phyloP scores from a whole-genome alignment of 2,329 filamentous ascomycete species.

The Parafenestella ontariensis region DNA sequence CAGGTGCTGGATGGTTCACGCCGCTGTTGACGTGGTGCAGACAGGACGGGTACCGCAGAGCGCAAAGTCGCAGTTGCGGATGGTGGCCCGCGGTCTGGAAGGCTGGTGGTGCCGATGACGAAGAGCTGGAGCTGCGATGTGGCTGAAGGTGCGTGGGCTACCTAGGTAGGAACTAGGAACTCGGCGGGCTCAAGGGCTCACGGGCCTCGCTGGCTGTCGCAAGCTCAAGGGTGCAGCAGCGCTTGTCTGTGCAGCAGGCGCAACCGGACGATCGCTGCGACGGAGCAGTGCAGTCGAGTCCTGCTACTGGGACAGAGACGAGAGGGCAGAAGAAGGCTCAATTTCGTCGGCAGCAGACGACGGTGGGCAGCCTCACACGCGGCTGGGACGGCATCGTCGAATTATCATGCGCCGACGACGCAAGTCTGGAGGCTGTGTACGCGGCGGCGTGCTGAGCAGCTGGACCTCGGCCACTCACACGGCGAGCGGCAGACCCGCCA shows the following conservation, averaged over 20 bases:
- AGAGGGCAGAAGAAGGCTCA: not conserved
- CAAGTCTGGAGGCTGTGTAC: conserved; percentile 10
- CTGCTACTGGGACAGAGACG: too few species aligned
- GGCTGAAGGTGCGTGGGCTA: conserved; percentile 13
- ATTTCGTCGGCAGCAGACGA: conserved; percentile 2
- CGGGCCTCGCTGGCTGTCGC: conserved; percentile 1
- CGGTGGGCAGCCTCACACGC: conserved; percentile 10
- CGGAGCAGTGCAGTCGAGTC: not conserved
- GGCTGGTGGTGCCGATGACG: conserved; percentile 32
- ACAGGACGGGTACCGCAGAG: not conserved
- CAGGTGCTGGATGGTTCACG: not conserved
- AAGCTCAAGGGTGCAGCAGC: not conserved
- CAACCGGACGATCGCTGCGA: conserved; percentile 1
- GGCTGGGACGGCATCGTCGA: conserved; percentile 10
- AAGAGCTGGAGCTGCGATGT: conserved; percentile 18
- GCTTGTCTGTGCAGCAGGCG: not conserved
- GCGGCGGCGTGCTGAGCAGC: conserved; percentile 4
- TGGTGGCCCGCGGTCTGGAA: conserved; percentile 1
- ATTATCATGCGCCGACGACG: conserved; percentile 10
- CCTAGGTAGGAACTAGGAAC: too few species aligned
- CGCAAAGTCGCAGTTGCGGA: not conserved
- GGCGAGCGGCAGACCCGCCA: conserved; percentile 8
- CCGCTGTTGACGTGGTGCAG: not conserved
- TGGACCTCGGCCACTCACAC: conserved; percentile 1
- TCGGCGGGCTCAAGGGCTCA: too few species aligned